phyloP scores from a whole-genome alignment of 1,284 basidiomycete species.

The Schizophyllum commune region DNA sequence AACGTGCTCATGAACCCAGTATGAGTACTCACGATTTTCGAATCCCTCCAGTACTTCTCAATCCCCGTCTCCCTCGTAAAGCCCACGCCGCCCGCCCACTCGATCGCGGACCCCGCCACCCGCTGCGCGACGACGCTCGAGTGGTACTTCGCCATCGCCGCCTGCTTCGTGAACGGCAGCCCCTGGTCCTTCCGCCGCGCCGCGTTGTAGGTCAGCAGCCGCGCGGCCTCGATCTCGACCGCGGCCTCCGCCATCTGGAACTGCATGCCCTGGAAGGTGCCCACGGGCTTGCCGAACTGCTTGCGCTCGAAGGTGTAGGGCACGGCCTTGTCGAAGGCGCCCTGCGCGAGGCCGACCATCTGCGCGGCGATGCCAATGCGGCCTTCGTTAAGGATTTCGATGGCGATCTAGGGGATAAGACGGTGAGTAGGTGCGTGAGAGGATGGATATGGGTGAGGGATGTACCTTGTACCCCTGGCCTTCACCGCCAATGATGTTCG shows the following conservation, averaged over 20 bases:
- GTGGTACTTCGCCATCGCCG: conserved; percentile 95
- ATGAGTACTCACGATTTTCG: conserved; percentile 74
- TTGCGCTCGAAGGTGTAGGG: conserved; percentile 90
- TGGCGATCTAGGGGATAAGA: conserved; percentile 59
- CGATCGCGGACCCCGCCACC: conserved; percentile 86
- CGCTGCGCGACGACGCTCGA: conserved; percentile 84
- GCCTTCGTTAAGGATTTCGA: conserved; percentile 97
- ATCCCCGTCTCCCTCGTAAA: conserved; percentile 94
- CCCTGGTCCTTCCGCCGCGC: conserved; percentile 92
- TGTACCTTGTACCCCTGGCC: conserved; percentile 90
- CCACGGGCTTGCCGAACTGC: conserved; percentile 92
- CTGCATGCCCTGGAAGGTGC: conserved; percentile 92
- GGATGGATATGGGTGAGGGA: neutral
- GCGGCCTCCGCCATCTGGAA: conserved; percentile 92
- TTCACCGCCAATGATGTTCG: conserved; percentile 90
- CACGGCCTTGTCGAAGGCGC: conserved; percentile 90
- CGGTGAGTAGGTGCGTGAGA: neutral
- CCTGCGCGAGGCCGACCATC: conserved; percentile 96
- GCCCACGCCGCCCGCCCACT: conserved; percentile 95
- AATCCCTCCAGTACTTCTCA: conserved; percentile 93
- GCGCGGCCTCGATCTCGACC: conserved; percentile 87
- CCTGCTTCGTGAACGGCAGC: conserved; percentile 81
- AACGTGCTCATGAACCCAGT: neutral
- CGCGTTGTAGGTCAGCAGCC: conserved; percentile 93
- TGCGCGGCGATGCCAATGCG: conserved; percentile 97